Percentiles rank a stretch among this genome's conserved stretches.
Evolutionary conservation across 2,329 filamentous ascomycete species (phyloP).

Genomic region (Polytolypa hystricis): DNA sequence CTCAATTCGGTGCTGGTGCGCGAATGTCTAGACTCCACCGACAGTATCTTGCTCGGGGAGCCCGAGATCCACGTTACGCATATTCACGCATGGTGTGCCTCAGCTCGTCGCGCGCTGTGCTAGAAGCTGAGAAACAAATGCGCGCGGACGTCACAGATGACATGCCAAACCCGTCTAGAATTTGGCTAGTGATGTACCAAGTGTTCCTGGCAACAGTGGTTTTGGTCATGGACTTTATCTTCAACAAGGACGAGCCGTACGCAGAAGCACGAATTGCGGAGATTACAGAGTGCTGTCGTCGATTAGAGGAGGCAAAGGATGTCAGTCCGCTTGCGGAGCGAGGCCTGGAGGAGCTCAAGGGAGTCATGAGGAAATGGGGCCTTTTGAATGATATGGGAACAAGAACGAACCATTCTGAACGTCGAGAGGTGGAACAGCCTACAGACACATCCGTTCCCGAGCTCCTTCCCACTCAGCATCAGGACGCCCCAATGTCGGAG

Average conservation of each 20-base stretch:
- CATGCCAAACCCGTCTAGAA: slow-evolving; percentile 17
- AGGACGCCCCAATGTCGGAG: neutral
- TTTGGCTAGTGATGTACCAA: slow-evolving; percentile 28
- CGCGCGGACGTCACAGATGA: slow-evolving; percentile 7
- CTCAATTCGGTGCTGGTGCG: slow-evolving; percentile 26
- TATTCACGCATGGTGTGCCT: slow-evolving; percentile 30
- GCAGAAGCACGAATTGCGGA: slow-evolving; percentile 26
- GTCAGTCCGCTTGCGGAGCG: neutral
- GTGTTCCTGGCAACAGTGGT: slow-evolving; percentile 32
- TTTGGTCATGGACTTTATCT: slow-evolving; percentile 30
- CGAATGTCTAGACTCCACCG: slow-evolving; percentile 30
- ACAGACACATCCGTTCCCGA: neutral
- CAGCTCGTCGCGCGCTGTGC: slow-evolving; percentile 26
- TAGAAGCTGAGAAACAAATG: slow-evolving; percentile 22
- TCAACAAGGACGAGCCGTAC: slow-evolving; percentile 28
- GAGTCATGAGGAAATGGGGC: slow-evolving; percentile 6
- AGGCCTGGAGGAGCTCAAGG: slow-evolving; percentile 6
- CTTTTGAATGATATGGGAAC: neutral
- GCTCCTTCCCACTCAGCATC: neutral
- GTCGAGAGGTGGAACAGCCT: neutral
- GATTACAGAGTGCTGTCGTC: slow-evolving; percentile 27
- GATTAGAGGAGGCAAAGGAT: slow-evolving; percentile 14
- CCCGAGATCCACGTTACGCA: slow-evolving; percentile 23
- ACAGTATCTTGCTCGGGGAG: slow-evolving; percentile 28
- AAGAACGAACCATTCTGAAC: neutral